These are phyloP conservation scores for Scedosporium aurantiacum DNA, from an alignment of 2,329 filamentous ascomycete genomes.

Conservation along the genomic window DNA sequence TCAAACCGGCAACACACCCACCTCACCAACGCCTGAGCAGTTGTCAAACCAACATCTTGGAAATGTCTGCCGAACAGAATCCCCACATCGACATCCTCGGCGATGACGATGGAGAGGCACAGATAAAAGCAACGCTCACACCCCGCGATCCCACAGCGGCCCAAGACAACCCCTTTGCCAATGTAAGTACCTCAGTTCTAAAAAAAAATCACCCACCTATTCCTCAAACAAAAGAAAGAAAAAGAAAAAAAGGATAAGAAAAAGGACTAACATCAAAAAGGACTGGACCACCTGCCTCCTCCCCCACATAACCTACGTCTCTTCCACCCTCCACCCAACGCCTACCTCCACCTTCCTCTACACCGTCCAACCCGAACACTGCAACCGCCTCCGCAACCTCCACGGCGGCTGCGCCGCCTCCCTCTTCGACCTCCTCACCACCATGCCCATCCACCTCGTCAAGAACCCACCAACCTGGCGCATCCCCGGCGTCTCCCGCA, in stretches of 20 bases:
- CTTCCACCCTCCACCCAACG: conserved; percentile 22
- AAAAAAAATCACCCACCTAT: neutral
- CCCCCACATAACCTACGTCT: conserved; percentile 29
- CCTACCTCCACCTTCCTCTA: conserved; percentile 34
- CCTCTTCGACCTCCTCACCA: conserved; percentile 57
- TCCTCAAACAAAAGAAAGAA: neutral
- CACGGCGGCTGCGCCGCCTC: conserved; percentile 55
- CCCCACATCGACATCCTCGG: too few species aligned
- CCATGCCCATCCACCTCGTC: conserved; percentile 43
- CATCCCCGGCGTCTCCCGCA: conserved; percentile 52
- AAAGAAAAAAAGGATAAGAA: neutral
- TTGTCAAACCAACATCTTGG: too few species aligned
- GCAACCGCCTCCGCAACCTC: conserved; percentile 42
- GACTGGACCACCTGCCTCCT: conserved; percentile 33
- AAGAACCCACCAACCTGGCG: conserved; percentile 44
- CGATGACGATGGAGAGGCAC: too few species aligned
- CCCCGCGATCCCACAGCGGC: too few species aligned
- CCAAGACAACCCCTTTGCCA: neutral
- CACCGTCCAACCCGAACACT: conserved; percentile 37
- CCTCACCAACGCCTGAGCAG: too few species aligned
- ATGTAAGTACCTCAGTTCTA: neutral
- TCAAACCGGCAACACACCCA: too few species aligned
- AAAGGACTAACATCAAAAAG: conserved; percentile 16
- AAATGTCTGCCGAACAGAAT: too few species aligned
- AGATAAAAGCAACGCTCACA: too few species aligned